phyloP scores from a whole-genome alignment of 164 flowering plant genomes.

The Houttuynia cordata region DNA sequence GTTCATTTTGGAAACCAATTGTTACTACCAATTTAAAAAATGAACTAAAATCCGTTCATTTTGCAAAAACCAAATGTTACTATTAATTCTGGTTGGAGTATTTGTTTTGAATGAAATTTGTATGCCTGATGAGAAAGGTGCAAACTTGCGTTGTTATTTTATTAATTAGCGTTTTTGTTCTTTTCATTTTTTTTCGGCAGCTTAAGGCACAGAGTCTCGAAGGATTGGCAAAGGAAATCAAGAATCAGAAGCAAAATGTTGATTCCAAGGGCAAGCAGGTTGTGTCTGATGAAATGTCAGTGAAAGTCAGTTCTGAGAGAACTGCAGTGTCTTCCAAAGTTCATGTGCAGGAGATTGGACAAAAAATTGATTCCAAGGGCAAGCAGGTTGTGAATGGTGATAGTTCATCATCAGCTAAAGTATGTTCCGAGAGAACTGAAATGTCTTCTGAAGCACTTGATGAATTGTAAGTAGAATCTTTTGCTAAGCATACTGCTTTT shows the following conservation, averaged over 20 bases:
- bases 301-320: slow-evolving; percentile 5
- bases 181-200: slow-evolving; percentile 16
- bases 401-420: not conserved
- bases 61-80: too few relatives aligned
- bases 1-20: too few relatives aligned
- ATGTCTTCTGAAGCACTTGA: slow-evolving; percentile 24
- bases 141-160: too few relatives aligned
- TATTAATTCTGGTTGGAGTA: too few relatives aligned
- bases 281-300: slow-evolving; percentile 10
- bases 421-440: not conserved
- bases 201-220: slow-evolving; percentile 58
- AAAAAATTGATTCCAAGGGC: not conserved
- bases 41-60: too few relatives aligned
- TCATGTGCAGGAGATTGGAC: slow-evolving; percentile 24
- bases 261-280: slow-evolving; percentile 46
- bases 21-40: too few relatives aligned
- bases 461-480: slow-evolving; percentile 42
- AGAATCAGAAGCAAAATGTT: slow-evolving; percentile 30
- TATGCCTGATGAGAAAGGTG: too few relatives aligned
- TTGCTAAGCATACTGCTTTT: not conserved
- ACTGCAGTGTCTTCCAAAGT: slow-evolving; percentile 8
- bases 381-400: not conserved
- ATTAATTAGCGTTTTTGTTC: not conserved
- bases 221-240: slow-evolving; percentile 48
- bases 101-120: too few relatives aligned